phyloP scores from a whole-genome alignment of 2,329 filamentous ascomycete genomes.

The Corniculantispora saksenae region DNA sequence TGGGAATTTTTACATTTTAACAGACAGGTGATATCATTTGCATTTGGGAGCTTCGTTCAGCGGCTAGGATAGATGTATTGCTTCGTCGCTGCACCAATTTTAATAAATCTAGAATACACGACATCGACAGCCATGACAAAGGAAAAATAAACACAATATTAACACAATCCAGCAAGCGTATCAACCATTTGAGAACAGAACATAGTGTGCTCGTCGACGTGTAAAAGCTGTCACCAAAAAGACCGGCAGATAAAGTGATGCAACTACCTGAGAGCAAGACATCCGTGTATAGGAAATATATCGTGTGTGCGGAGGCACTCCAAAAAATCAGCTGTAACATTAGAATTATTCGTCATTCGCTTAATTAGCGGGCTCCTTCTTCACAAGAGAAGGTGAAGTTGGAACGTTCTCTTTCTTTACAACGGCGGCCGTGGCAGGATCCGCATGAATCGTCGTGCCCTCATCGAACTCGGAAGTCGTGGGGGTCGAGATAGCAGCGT shows the following conservation, averaged over 20 bases:
- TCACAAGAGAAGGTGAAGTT: slow-evolving; percentile 47
- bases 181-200: slow-evolving; percentile 34
- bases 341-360: slow-evolving; percentile 27
- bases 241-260: slow-evolving; percentile 10
- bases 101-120: slow-evolving; percentile 40
- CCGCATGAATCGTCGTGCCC: slow-evolving; percentile 55
- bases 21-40: not conserved
- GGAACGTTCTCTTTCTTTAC: slow-evolving; percentile 43
- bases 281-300: slow-evolving; percentile 20
- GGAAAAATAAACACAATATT: slow-evolving; percentile 32
- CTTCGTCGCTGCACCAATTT: slow-evolving; percentile 7
- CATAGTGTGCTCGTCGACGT: slow-evolving; percentile 38
- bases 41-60: not conserved
- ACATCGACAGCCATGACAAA: slow-evolving; percentile 28
- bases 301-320: slow-evolving; percentile 20
- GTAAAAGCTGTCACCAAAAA: slow-evolving; percentile 29
- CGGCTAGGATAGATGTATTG: slow-evolving; percentile 10
- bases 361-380: slow-evolving; percentile 40
- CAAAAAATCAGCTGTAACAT: slow-evolving; percentile 21
- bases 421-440: slow-evolving; percentile 43
- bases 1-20: too few species aligned
- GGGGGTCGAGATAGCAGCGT: slow-evolving; percentile 41
- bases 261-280: slow-evolving; percentile 20
- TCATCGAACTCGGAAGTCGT: slow-evolving; percentile 54
- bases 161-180: slow-evolving; percentile 34